phyloP scores from a whole-genome alignment of 257 asterid genomes.

The Eucommia ulmoides region DNA sequence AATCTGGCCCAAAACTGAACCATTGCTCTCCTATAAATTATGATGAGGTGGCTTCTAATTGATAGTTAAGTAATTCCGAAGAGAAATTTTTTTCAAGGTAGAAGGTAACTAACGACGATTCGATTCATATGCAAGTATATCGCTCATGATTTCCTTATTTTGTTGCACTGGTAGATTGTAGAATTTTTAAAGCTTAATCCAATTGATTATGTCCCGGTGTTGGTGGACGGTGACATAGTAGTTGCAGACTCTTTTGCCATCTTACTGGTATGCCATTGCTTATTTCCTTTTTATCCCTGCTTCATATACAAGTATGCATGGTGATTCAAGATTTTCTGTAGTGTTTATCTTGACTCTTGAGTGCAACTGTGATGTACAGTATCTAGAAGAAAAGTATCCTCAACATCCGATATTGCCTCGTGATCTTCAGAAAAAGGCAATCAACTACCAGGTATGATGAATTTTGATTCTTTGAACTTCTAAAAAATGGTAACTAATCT shows the following conservation, averaged over 20 bases:
- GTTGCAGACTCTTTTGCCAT: conserved; percentile 77
- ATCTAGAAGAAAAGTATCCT: conserved; percentile 87
- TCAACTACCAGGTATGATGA: conserved; percentile 45
- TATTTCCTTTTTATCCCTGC: too few relatives aligned
- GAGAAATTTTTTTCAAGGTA: too few relatives aligned
- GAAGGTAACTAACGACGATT: too few relatives aligned
- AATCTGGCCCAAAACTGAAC: too few relatives aligned
- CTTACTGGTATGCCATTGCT: conserved; percentile 41
- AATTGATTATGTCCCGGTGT: conserved; percentile 59
- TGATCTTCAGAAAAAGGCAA: conserved; percentile 53
- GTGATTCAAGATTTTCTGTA: neutral
- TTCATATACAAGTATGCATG: conserved; percentile 3
- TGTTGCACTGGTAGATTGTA: conserved; percentile 15
- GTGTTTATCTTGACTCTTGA: neutral
- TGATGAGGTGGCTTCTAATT: too few relatives aligned
- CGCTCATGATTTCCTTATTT: neutral
- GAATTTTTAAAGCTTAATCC: conserved; percentile 91
- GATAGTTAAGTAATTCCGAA: too few relatives aligned
- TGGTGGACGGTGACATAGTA: conserved; percentile 62
- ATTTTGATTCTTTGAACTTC: too few relatives aligned
- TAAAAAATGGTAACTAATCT: too few relatives aligned
- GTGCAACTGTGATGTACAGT: conserved; percentile 28
- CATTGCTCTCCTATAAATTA: too few relatives aligned
- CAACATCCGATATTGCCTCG: conserved; percentile 69
- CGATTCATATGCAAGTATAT: too few relatives aligned